Conservation (phyloP, 1,284 basidiomycete genomes). For the Coriolopsis trogii region DNA sequence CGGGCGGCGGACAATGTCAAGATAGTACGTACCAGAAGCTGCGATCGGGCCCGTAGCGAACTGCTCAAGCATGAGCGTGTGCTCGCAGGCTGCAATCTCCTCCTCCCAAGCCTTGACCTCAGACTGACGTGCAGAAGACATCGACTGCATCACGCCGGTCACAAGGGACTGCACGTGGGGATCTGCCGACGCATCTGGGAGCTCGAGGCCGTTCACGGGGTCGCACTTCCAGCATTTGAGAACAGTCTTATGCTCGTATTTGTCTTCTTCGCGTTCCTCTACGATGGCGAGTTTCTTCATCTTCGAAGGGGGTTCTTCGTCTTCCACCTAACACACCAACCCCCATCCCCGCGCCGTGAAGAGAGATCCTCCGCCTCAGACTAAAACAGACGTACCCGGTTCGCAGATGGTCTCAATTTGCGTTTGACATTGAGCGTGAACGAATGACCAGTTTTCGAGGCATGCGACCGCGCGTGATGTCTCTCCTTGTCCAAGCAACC, state of each 20-base stretch:
- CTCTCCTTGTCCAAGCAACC: conserved; percentile 70
- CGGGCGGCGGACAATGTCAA: no score
- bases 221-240: conserved; percentile 84
- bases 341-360: neutral
- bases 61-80: conserved; percentile 83
- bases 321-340: conserved; percentile 43
- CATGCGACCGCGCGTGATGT: conserved; percentile 77
- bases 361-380: neutral
- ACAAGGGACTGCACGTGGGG: conserved; percentile 60
- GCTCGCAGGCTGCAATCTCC: conserved; percentile 88
- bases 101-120: conserved; percentile 99
- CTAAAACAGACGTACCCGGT: conserved; percentile 56
- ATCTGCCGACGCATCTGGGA: conserved; percentile 41
- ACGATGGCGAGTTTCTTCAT: conserved; percentile 89
- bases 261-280: conserved; percentile 87
- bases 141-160: conserved; percentile 77
- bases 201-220: conserved; percentile 50
- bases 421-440: conserved; percentile 87
- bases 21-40: conserved; percentile 45
- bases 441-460: conserved; percentile 70
- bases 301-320: conserved; percentile 83
- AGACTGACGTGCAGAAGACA: conserved; percentile 89
- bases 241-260: conserved; percentile 72
- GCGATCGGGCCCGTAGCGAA: conserved; percentile 52
- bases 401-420: conserved; percentile 64